These are phyloP conservation scores for Rhododendron henanense DNA, from an alignment of 148 eudicot species.

Conservation along the genomic window DNA sequence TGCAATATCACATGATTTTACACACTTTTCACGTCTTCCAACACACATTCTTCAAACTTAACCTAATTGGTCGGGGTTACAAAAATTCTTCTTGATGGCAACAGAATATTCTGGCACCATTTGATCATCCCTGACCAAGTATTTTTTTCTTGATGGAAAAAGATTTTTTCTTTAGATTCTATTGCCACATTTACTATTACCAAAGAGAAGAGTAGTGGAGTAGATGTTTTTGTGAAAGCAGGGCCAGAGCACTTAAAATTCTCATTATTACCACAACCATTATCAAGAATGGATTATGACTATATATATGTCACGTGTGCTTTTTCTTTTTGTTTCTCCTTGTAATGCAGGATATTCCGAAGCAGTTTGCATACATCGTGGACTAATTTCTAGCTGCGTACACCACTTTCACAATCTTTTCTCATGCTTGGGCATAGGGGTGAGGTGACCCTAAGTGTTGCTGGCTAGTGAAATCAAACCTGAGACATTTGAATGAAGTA, in stretches of 20 bases:
- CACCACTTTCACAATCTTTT: no score
- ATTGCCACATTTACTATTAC: neutral
- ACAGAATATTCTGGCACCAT: neutral
- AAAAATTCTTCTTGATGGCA: neutral
- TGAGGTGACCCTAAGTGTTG: no score
- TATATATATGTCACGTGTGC: neutral
- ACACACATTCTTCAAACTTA: neutral
- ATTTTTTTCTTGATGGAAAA: neutral
- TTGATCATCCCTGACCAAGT: neutral
- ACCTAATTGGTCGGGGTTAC: neutral
- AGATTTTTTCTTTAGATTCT: neutral
- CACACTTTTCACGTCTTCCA: neutral
- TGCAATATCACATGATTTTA: neutral
- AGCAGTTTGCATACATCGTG: no score
- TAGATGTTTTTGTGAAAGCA: neutral
- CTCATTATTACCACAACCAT: neutral
- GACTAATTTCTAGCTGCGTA: no score
- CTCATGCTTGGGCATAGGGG: no score
- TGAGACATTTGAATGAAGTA: no score
- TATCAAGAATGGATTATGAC: neutral
- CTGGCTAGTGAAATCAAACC: no score
- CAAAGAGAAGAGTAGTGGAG: neutral
- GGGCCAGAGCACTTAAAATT: neutral
- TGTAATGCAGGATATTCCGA: no score
- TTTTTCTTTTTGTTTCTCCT: neutral